Base-by-base conservation (phyloP, 495 filamentous ascomycete species). In the Talaromyces trachyspermus region DNA sequence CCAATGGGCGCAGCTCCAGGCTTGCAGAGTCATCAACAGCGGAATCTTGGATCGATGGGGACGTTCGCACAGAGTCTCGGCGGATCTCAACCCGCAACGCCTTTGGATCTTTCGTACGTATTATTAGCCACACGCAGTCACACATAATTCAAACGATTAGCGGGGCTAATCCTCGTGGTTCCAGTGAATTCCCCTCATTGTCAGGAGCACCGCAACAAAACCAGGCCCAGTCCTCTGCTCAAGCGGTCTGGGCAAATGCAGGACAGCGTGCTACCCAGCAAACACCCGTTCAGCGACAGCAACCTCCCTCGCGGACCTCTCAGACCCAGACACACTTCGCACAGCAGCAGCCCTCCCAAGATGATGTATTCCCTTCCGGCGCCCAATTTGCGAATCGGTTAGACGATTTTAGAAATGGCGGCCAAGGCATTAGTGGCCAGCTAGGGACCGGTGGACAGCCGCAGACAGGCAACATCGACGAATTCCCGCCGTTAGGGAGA, bases 51-150 rank as follows among this genome's bases (percentile, higher is more conserved):
- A 63, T 68, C 69, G 5, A 72, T 81, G 58, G 72, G 77, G 24
- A 90, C 82, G 54, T 94, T 92, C 64, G 88, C 88, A 46, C 87
- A 91, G 62, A 88, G 83, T 57, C 72, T 92, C 54, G 80, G 80
- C 49, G 83, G 79, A 11, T 87, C 85, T 11, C 88, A 92, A 58
- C 77, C 85, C 40, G 70, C 78, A 33, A 81, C 85, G 39, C 79
- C 86, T 30, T 61, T 92, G 50, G 87, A 92, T 64, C 70, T 84
- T 24, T 88, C 85, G 88, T 91, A 79, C 81, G 87, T 87, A 20
- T 36, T 41, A 18, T 14, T 39, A 10, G 18, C 2, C 33, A 17
- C 24, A 27, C 12, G 12, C 25, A 7, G 10, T 14, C 8, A 24
- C 18, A 36, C 45, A 27, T 20, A 15, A 32, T 25, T 25, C 14